A percentile compares a stretch with the other conserved stretches of the same genome.
These are phyloP conservation scores for Hypoxylon lenormandii DNA, from an alignment of 495 filamentous ascomycete species.

Conservation along the genomic window DNA sequence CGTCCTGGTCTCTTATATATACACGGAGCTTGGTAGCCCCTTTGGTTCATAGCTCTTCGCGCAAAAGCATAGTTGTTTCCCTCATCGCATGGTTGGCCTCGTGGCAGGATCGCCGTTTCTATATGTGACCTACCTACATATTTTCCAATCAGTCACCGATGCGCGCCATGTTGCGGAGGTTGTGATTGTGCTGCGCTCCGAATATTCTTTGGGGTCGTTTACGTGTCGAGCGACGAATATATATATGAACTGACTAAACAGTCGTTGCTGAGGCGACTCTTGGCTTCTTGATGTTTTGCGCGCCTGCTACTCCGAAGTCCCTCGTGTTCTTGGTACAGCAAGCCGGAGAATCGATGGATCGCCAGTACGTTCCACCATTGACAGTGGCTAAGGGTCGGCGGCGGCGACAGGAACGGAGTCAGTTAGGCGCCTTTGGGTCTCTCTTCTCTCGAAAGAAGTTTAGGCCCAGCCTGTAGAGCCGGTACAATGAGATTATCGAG, in stretches of 20 bases:
- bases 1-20: too few species aligned
- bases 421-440: background rate
- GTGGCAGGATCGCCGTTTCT: too few species aligned
- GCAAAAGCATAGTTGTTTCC: too few species aligned
- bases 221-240: conserved; percentile 1
- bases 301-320: conserved; percentile 1
- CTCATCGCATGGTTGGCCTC: too few species aligned
- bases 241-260: background rate
- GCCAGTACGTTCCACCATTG: background rate
- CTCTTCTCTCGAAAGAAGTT: background rate
- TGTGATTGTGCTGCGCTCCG: background rate
- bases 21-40: too few species aligned
- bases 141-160: background rate
- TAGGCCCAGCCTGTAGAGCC: background rate
- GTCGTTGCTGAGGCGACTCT: background rate
- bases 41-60: too few species aligned
- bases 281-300: background rate
- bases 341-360: background rate
- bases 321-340: background rate
- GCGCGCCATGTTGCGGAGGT: background rate
- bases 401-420: background rate
- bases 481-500: background rate
- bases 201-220: background rate
- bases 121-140: too few species aligned
- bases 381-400: background rate